Evolutionary conservation across 1,284 basidiomycete genomes (phyloP), one percentile per base, ranked within the genome.

Genomic region (Papiliotrema laurentii): DNA sequence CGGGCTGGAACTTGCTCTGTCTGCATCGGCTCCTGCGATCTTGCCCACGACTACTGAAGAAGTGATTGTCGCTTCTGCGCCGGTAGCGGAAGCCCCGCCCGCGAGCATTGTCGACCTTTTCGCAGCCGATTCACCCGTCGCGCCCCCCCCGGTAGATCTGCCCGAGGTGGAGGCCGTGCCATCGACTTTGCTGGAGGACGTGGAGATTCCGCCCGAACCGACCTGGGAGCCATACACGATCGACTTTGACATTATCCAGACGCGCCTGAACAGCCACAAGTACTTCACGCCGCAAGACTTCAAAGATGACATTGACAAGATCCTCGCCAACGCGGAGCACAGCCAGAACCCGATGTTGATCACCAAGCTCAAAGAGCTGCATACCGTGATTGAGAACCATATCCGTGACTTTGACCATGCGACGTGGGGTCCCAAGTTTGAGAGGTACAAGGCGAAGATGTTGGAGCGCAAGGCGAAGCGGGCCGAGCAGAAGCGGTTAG

Each of bases 221-320:
- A 55, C 54, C 9, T 71, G 66, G 62, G 59, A 63, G 35, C 62
- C 68, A 9, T 86, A 82, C 67, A 82, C 92, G 61, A 83, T 94
- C 76, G 89, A 94, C 67, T 79, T 98, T 26, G 94, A 97, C 66
- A 84, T 81, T 58, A 92, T 99, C 81, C 87, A 93, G 61, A 77
- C 80, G 31, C 84, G 89, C 49, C 78, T 99, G 14, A 90, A 90
- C 75, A 85, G 84, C 68, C 84, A 85, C 51, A 83, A 84, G 47
- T 98, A 98, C 70, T 81, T 90, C 31, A 92, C 90, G 0, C 87
- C 89, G 0, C 80, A 83, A 43, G 83, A 89, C 49, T 96, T 98
- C 75, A 79, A 97, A 9, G 83, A 85, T 36, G 96, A 97, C 64
- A 80, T 97, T 46, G 78, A 80, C 43, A 87, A 87, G 73, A 97